A percentile compares a stretch with the other conserved stretches of the same genome.
phyloP scores from a whole-genome alignment of 208 protist genomes.

The Acanthamoeba polyphaga region DNA sequence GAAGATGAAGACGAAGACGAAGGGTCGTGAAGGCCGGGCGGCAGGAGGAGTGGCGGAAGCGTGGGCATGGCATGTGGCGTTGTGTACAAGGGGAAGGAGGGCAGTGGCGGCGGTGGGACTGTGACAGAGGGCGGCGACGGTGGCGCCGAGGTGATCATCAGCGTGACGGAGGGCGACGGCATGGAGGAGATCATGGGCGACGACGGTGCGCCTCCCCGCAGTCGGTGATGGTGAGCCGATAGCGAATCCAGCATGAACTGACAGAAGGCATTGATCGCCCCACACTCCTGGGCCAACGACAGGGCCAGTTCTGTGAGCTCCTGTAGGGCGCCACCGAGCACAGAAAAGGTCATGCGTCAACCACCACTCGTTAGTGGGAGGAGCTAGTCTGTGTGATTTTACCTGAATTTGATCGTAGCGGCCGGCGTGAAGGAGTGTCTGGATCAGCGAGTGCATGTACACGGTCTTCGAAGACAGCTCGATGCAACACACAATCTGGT shows the following conservation, averaged over 20 bases:
- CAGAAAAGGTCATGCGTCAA: neutral
- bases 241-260: neutral
- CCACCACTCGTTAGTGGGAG: too few relatives aligned
- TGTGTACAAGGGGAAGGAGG: neutral
- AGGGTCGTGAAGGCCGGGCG: neutral
- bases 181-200: neutral
- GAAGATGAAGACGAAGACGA: neutral
- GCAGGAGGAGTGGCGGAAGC: neutral
- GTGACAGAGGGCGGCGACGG: neutral
- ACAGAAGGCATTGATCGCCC: neutral
- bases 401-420: constrained; percentile 11
- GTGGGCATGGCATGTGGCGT: neutral
- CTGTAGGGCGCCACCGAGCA: neutral
- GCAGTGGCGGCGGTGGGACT: neutral
- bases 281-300: neutral
- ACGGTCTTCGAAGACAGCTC: neutral
- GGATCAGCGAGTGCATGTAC: neutral
- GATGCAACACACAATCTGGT: neutral
- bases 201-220: neutral
- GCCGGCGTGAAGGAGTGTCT: neutral
- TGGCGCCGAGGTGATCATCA: neutral
- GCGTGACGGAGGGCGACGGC: neutral
- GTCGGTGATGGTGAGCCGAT: neutral
- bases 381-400: neutral
- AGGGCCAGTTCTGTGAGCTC: neutral